These are phyloP conservation scores for Cylindrodendrum hubeiense DNA, from an alignment of 2,329 filamentous ascomycete species.

Conservation along the genomic window DNA sequence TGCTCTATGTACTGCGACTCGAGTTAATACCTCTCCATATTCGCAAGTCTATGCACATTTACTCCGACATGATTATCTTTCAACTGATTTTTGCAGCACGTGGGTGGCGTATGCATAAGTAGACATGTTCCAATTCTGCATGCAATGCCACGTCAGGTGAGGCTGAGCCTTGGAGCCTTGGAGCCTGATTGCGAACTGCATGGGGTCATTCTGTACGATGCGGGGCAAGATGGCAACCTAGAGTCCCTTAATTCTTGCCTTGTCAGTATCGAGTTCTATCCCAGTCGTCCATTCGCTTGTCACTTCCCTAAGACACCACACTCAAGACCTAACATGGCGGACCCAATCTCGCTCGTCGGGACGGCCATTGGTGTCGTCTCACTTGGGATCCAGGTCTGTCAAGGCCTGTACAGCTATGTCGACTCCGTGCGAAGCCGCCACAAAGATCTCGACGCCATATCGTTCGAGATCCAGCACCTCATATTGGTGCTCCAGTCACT, in stretches of 20 bases:
- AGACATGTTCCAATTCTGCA: not conserved
- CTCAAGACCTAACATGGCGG: slow-evolving; percentile 1
- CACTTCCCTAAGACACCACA: not conserved
- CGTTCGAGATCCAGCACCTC: not conserved
- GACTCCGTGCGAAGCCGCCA: slow-evolving; percentile 1
- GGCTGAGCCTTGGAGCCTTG: not conserved
- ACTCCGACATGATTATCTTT: not conserved
- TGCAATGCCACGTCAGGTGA: not conserved
- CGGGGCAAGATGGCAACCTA: not conserved
- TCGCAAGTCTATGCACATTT: not conserved
- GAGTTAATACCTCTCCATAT: too few relatives aligned
- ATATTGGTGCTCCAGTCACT: not conserved
- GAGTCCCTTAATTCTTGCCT: not conserved
- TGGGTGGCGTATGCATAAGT: not conserved
- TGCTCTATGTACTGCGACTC: too few relatives aligned
- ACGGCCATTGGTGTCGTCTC: slow-evolving; percentile 17
- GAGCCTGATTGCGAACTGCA: not conserved
- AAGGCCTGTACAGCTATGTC: slow-evolving; percentile 6
- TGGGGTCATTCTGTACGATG: not conserved
- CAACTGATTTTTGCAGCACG: not conserved
- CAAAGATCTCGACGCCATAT: not conserved
- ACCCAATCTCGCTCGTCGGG: slow-evolving; percentile 6
- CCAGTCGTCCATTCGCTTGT: not conserved
- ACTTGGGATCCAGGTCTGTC: slow-evolving; percentile 10
- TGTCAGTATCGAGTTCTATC: not conserved